These are phyloP conservation scores for Fusarium anguioides DNA, from an alignment of 2,329 filamentous ascomycete genomes.

Conservation along the genomic window DNA sequence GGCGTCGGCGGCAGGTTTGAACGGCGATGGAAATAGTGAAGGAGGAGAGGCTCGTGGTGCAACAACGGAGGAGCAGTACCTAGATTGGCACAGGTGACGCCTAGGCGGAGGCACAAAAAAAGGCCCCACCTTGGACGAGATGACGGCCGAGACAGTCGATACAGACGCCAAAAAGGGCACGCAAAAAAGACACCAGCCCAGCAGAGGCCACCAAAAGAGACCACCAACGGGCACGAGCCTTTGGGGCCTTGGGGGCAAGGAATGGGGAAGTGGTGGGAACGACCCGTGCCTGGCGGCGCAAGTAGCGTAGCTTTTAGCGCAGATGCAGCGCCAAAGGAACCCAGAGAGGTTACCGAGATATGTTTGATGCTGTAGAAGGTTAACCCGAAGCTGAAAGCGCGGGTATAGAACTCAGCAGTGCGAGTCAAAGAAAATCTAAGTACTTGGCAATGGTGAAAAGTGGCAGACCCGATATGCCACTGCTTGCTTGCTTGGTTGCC, in stretches of 20 bases:
- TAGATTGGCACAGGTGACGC: constrained; percentile 49
- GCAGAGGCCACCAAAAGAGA: constrained; percentile 31
- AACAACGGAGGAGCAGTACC: constrained; percentile 47
- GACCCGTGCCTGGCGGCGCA: constrained; percentile 47
- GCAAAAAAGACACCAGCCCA: constrained; percentile 35
- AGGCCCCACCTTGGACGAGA: constrained; percentile 49
- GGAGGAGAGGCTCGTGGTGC: constrained; percentile 48
- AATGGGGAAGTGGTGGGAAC: constrained; percentile 45
- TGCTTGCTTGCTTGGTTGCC: constrained; percentile 3
- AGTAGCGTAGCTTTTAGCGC: constrained; percentile 46
- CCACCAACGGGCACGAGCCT: constrained; percentile 47
- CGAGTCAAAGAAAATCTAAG: constrained; percentile 6
- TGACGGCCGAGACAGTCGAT: constrained; percentile 48
- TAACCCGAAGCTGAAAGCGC: constrained; percentile 24
- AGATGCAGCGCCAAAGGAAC: constrained; percentile 41
- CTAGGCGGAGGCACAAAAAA: constrained; percentile 47
- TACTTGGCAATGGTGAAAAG: not conserved
- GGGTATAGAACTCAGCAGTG: constrained; percentile 15
- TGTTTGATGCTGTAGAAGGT: constrained; percentile 15
- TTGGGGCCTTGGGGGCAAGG: constrained; percentile 39
- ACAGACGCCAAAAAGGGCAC: constrained; percentile 37
- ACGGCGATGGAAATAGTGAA: constrained; percentile 44
- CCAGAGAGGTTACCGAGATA: constrained; percentile 29
- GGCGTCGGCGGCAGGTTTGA: constrained; percentile 35
- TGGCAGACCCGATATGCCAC: constrained; percentile 5